phyloP scores from a whole-genome alignment of 495 filamentous ascomycete genomes.

The Apiosordaria backusii region DNA sequence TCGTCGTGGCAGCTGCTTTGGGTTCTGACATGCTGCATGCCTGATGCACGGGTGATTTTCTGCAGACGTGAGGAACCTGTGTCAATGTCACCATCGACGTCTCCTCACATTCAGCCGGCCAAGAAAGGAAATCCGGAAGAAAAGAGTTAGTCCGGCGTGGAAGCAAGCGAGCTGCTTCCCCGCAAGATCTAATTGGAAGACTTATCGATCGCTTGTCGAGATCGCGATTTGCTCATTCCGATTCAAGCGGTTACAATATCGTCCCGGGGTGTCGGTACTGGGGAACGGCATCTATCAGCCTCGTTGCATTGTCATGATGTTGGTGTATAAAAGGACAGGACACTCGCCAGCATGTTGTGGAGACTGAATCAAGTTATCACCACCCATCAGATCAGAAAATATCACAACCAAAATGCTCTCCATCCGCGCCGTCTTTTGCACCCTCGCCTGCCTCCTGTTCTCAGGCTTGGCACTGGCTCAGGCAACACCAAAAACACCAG shows the following conservation, averaged over 20 bases:
- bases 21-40: neutral
- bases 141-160: neutral
- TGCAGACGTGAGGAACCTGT: neutral
- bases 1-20: neutral
- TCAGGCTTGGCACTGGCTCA: neutral
- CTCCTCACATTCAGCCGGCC: neutral
- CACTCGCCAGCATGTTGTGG: neutral
- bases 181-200: neutral
- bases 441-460: neutral
- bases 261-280: slow-evolving; percentile 2
- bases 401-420: slow-evolving; percentile 8
- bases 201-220: neutral
- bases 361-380: neutral
- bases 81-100: neutral
- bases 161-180: neutral
- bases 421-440: neutral
- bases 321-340: neutral
- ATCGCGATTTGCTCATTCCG: neutral
- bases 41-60: neutral
- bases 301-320: neutral
- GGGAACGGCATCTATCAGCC: neutral
- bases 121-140: neutral
- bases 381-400: neutral
- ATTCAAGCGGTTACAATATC: neutral
- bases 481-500: slow-evolving; percentile 17